Percentiles rank a stretch among this genome's conserved stretches.
These are phyloP conservation scores for Aspergillus aculeatus DNA, from an alignment of 2,329 filamentous ascomycete species.

Conservation along the genomic window DNA sequence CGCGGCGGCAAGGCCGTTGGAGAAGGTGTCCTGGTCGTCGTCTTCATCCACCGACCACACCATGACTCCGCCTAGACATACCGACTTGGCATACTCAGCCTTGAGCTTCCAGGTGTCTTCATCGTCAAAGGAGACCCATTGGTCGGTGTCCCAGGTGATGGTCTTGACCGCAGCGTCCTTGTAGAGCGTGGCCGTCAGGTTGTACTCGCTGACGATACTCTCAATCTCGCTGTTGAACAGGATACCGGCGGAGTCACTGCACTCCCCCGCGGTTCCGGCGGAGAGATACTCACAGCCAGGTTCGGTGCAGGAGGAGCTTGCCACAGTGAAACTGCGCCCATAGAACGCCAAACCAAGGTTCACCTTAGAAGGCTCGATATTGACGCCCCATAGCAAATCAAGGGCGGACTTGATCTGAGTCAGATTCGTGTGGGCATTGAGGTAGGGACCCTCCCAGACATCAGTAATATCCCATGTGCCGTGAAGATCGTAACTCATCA, in stretches of 20 bases:
- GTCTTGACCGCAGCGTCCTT: constrained; percentile 22
- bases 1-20: background rate
- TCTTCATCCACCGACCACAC: constrained; percentile 5
- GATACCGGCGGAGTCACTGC: constrained; percentile 22
- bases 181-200: constrained; percentile 18
- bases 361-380: constrained; percentile 9
- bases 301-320: constrained; percentile 1
- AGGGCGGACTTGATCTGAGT: constrained; percentile 14
- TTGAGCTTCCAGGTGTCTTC: constrained; percentile 38
- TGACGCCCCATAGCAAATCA: constrained; percentile 16
- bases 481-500: constrained; percentile 21
- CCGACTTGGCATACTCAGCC: constrained; percentile 32
- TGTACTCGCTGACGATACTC: constrained; percentile 20
- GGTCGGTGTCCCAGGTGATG: constrained; percentile 15
- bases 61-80: constrained; percentile 34
- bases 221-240: constrained; percentile 27
- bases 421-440: constrained; percentile 16
- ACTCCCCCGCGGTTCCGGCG: constrained; percentile 20
- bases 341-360: constrained; percentile 16
- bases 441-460: constrained; percentile 6
- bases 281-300: constrained; percentile 18
- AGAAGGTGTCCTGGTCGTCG: background rate
- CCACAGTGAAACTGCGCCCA: constrained; percentile 8
- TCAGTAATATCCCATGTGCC: constrained; percentile 13
- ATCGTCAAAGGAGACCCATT: constrained; percentile 38